Evolutionary conservation across 192 early-diverging fungal species (phyloP), one percentile per base, ranked within the genome.

Genomic region (Diversispora eburnea): DNA sequence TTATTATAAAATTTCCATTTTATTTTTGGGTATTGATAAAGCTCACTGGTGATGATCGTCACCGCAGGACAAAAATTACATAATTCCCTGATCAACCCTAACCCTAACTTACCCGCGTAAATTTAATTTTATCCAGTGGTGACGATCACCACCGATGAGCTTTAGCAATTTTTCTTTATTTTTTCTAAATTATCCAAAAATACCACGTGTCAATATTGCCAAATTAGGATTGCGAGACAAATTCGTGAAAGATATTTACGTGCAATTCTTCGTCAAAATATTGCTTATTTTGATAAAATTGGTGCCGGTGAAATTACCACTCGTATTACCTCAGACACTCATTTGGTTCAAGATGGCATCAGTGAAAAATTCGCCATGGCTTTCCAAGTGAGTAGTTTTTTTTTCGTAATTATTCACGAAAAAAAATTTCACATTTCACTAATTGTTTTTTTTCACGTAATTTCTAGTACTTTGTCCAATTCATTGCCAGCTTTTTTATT

Each of bases 321-420:
- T 25, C 91, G 94, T 25, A 88, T 98, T 42, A 90, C 93, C 59
- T 84, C 88, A 43, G 94, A 97, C 61, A 95, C 94, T 46, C 88
- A 91, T 47, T 70, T 96, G 77, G 87, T 98, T 54, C 93, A 98
- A 81, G 95, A 96, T 67, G 95, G 93, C 41, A 91, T 94, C 45
- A 85, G 86, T 15, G 94, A 94, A 63, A 96, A 96, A 76, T 84
- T 93, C 49, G 85, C 91, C 71, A 79, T 92, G 67, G 81, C 90
- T 39, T 58, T 94, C 42, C 2, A 19, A 3, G 67, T 68, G 52
- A 68, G 19, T 68, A 8, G 10, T 15, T 25, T 39, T 48, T 5
- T n/a, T 12, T 13, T 25, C 7, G 43, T 25, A 52, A 5, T 20
- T 68, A 17, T 13, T 51, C n/a, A 48, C 9, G 9, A 43, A 10